Base-by-base conservation (phyloP, 345 rosid genomes). In the Eucalyptus lansdowneana region DNA sequence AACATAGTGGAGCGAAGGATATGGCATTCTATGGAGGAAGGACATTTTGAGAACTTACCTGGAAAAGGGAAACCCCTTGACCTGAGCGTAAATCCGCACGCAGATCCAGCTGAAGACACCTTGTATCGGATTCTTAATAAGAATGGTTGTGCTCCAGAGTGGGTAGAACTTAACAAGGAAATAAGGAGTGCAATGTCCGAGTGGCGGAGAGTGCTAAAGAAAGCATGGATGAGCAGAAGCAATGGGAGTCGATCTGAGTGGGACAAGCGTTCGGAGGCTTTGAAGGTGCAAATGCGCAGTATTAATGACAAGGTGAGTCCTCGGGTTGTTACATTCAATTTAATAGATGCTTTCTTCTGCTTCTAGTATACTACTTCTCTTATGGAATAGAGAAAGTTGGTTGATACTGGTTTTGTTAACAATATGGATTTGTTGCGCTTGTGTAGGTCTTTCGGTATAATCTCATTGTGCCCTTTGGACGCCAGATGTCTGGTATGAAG, bases 11-110 rank as follows among this genome's bases (percentile, higher is more conserved):
- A 97, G 95, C 99, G 92, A 85, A 94, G 98, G 91, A 97, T 97
- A 92, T 97, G 98, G 99, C 97, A 94, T 90, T 97, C 99, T 3
- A 97, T 97, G 98, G 97, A 96, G 91, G 99, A 96, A 92, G 99
- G 99, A 56, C 94, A 97, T 22, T 96, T 97, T 80, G 98, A 97
- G 93, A 97, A 97, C 89, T 94, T 97, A 88, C 95, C 98, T 4
- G 99, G 99, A 80, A 96, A 96, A 91, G 99, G 99, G 58, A 97
- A 97, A 89, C 99, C 99, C 5, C 94, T 97, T 58, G 94, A 95
- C 89, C 95, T 96, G 16, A 87, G 83, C 54, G 86, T 93, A 9
- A 95, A 96, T 92, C 97, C 99, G 54, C 99, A 96, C 22, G 95
- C 94, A 11, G 99, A 97, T 87, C 99, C 99, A 3, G 99, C 98